These are phyloP conservation scores for Dothistroma septosporum DNA, from an alignment of 2,329 filamentous ascomycete species.

Conservation along the genomic window DNA sequence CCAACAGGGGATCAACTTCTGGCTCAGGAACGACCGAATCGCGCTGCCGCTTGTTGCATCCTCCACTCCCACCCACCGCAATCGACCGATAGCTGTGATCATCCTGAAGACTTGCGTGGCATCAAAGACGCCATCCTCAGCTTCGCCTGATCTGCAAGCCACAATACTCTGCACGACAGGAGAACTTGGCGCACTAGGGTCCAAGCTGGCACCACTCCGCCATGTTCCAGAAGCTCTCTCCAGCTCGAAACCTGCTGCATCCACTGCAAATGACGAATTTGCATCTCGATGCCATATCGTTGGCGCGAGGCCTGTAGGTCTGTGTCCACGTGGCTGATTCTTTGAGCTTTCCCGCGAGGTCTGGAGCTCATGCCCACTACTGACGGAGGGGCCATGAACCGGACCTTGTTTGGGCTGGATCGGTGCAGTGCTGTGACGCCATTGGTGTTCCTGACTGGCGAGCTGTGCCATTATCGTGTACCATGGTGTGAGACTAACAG, in stretches of 20 bases:
- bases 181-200: background rate
- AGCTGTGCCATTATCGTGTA: background rate
- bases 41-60: no score
- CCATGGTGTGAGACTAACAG: background rate
- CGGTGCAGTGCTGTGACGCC: background rate
- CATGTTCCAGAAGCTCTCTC: background rate
- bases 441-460: background rate
- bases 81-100: background rate
- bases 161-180: background rate
- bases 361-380: background rate
- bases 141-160: background rate
- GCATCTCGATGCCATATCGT: background rate
- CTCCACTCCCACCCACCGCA: background rate
- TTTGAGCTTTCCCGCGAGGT: background rate
- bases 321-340: background rate
- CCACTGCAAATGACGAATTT: background rate
- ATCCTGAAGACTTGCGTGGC: background rate
- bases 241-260: conserved; percentile 4
- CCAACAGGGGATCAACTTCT: no score
- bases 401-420: background rate
- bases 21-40: no score
- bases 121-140: background rate
- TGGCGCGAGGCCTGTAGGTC: background rate
- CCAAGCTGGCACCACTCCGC: background rate
- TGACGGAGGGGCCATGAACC: background rate